Evolutionary conservation across 73 alveolate genomes (phyloP), one percentile per base, ranked within the genome.

Genomic region (Symbiodinium pilosum): DNA sequence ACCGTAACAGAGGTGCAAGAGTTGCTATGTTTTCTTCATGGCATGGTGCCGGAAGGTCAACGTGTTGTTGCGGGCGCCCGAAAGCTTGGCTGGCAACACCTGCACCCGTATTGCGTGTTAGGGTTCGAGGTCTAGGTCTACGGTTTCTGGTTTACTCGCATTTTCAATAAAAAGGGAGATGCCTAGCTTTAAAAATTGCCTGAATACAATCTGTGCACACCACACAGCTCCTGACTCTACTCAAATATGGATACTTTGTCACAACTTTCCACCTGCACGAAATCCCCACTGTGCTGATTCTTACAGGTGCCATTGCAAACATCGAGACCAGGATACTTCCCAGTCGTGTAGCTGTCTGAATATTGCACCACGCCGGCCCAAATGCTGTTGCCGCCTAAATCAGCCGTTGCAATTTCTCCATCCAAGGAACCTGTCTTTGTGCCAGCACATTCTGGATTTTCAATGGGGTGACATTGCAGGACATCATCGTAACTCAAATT

Each of bases 341-440:
- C 88, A 30, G 88, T 81, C 36, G 88, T 81, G 88, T 81, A 39
- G 56, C 59, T 81, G 64, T 81, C 88, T 18, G 88, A 81, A 36
- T 24, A 81, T 39, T 40, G 56, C 81, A 64, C 81, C 81, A 28
- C 59, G 9, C 88, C 88, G 9, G 88, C 88, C 88, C 88, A 81
- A 26, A 81, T 39, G 56, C 39, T 16, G 41, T 81, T 59, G 16
- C 88, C 88, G 20, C 88, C 88, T 16, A 81, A 39, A 59, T 81
- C 56, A 24, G 12, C 9, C 2, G 59, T 21, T 4, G 39, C 88
- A 30, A 81, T 38, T 59, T 81, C 88, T 2, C 59, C 54, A 7
- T 34, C 88, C 88, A 81, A 18, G 2, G 88, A 81, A 7, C 30
- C 30, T 18, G 88, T 81, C 26, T 39, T 40, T 39, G 88, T 81